These are phyloP conservation scores for Erodium chrysanthum DNA, from an alignment of 441 rosid species.

Conservation along the genomic window DNA sequence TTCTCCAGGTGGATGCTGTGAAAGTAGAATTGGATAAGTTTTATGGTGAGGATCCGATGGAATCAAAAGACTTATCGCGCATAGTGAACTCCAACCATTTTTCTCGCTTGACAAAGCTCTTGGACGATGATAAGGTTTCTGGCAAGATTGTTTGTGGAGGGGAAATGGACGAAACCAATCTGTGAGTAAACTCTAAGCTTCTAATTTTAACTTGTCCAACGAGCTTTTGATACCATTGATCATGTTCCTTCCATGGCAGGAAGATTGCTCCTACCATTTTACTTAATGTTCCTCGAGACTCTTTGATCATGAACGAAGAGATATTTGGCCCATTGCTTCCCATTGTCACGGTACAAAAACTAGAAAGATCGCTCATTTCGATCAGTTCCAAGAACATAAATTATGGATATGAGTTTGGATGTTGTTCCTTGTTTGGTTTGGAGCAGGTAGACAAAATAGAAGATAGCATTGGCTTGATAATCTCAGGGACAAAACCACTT, in stretches of 20 bases:
- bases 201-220: too few species aligned
- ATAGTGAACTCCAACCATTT: slow-evolving; percentile 77
- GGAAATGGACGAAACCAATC: slow-evolving; percentile 48
- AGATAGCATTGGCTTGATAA: slow-evolving; percentile 36
- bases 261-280: slow-evolving; percentile 60
- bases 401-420: too few species aligned
- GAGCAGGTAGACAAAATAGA: slow-evolving; percentile 38
- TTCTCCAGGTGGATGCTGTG: slow-evolving; percentile 49
- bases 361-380: too few species aligned
- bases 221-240: too few species aligned
- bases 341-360: slow-evolving; percentile 36
- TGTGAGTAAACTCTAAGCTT: slow-evolving; percentile 38
- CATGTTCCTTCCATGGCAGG: slow-evolving; percentile 29
- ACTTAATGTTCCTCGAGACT: slow-evolving; percentile 50
- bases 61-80: slow-evolving; percentile 72
- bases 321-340: slow-evolving; percentile 82
- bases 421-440: not conserved
- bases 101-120: slow-evolving; percentile 51
- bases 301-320: slow-evolving; percentile 62
- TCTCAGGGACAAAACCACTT: slow-evolving; percentile 60
- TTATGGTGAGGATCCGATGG: slow-evolving; percentile 69
- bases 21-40: slow-evolving; percentile 53
- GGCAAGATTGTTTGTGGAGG: slow-evolving; percentile 79
- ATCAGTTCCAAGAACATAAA: too few species aligned
- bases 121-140: slow-evolving; percentile 77